A percentile compares a stretch with the other conserved stretches of the same genome.
These are phyloP conservation scores for Phytophthora quininea DNA, from an alignment of 352 stramenopile species.

Conservation along the genomic window DNA sequence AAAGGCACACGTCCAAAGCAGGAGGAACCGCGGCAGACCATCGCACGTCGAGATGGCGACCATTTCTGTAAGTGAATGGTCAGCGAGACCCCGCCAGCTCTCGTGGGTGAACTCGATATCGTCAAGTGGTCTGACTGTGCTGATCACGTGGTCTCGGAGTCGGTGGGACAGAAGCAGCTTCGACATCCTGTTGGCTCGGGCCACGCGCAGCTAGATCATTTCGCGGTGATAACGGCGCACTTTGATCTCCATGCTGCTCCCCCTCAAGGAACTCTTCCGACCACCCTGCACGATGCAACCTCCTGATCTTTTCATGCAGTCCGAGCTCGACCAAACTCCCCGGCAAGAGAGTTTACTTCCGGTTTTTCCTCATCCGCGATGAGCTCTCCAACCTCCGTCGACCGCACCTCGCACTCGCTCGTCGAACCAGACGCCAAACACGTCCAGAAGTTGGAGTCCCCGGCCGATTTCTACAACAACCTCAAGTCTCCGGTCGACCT, in stretches of 20 bases:
- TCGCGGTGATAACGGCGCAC: not conserved
- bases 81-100: not conserved
- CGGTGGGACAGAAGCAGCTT: not conserved
- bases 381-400: constrained; percentile 12
- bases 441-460: constrained; percentile 20
- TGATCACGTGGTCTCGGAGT: not conserved
- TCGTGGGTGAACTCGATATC: too few relatives aligned
- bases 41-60: too few relatives aligned
- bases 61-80: not conserved
- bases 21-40: too few relatives aligned
- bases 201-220: constrained; percentile 8
- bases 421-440: not conserved
- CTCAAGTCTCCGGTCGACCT: constrained; percentile 26
- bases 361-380: constrained; percentile 12
- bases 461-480: constrained; percentile 18
- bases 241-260: too few relatives aligned
- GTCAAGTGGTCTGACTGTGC: not conserved
- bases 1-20: constrained; percentile 13
- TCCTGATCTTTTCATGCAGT: too few relatives aligned
- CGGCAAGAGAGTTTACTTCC: constrained; percentile 8
- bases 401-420: constrained; percentile 15
- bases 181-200: constrained; percentile 15
- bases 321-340: not conserved
- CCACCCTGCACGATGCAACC: too few relatives aligned
- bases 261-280: too few relatives aligned